Conservation (phyloP, 805 yeast genomes). For the Candida ipomoeae region DNA sequence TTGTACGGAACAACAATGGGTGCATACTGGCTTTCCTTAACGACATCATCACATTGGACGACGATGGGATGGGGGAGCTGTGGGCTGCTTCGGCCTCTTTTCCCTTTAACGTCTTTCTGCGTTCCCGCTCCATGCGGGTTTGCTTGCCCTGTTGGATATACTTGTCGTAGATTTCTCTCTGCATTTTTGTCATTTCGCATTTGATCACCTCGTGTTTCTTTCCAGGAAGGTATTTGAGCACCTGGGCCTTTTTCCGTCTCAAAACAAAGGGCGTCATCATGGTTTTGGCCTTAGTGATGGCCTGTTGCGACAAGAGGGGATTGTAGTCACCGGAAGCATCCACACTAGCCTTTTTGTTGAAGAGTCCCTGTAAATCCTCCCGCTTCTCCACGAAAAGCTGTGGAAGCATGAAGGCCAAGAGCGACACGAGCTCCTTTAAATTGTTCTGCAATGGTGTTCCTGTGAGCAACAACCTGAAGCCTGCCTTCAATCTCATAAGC, state of each 20-base stretch:
- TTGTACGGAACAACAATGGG: slow-evolving; percentile 74
- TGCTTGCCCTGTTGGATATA: slow-evolving; percentile 47
- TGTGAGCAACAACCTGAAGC: slow-evolving; percentile 82
- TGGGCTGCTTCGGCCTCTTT: slow-evolving; percentile 33
- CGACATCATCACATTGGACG: slow-evolving; percentile 77
- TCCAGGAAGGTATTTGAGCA: slow-evolving; percentile 79
- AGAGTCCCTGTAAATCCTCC: slow-evolving; percentile 76
- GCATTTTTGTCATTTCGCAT: slow-evolving; percentile 60
- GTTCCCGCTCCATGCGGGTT: slow-evolving; percentile 40
- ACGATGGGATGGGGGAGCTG: slow-evolving; percentile 35
- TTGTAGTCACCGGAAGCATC: slow-evolving; percentile 50
- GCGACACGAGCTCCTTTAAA: slow-evolving; percentile 81
- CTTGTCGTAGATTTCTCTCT: slow-evolving; percentile 55
- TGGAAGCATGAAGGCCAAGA: slow-evolving; percentile 89
- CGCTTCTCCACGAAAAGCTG: slow-evolving; percentile 71
- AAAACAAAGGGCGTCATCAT: slow-evolving; percentile 98
- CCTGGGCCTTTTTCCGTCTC: slow-evolving; percentile 89
- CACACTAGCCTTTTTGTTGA: slow-evolving; percentile 83
- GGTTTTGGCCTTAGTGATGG: slow-evolving; percentile 87
- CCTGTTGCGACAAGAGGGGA: slow-evolving; percentile 84
- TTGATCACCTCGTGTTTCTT: slow-evolving; percentile 61
- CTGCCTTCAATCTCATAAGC: slow-evolving; percentile 77
- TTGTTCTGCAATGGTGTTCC: slow-evolving; percentile 98
- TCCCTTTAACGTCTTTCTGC: slow-evolving; percentile 36
- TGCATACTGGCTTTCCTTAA: slow-evolving; percentile 91